Evolutionary conservation across 1,284 basidiomycete species (phyloP), one percentile per base, ranked within the genome.

Genomic region (Pyrrhoderma noxium): DNA sequence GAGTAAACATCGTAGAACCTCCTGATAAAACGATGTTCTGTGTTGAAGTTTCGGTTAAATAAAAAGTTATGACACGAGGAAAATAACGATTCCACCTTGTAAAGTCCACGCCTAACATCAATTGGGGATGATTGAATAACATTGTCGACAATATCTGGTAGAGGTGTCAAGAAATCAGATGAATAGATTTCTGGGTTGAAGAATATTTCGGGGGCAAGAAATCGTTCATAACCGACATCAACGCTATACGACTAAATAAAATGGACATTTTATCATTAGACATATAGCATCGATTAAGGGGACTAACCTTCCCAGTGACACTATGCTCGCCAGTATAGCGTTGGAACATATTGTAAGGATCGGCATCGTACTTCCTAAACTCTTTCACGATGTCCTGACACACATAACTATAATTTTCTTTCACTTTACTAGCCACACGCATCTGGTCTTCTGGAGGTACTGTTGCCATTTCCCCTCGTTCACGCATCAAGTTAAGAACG

Each of bases 331-430:
- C 94, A 36, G 96, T 86, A 64, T 85, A 98, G 57, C 93, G 78
- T 65, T 93, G 88, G 68, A 99, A 97, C 73, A 93, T 89, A 71
- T 95, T 97, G 72, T 89, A 88, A 2, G 95, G 96, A 64, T 99
- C 95, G 53, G 84, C 79, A 66, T 99, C 96, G 69, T 94, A 99
- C 70, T 98, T 97, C 63, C 93, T 82, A 69, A 99, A 97, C 74
- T 99, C 96, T 70, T 93, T 89, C 57, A 99, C 95, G 62, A 99
- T 98, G 67, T 99, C 96, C 67, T 98, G 94, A 67, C 96, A 99
- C 40, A 98, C 93, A 65, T 99, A 99, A 61, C 89, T 93, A 72
- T 94, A 97, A 65, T 94, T 91, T 72, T 99, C 96, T 73, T 99
- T 99, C 64, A 99, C 91, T 69, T 86, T 94, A 55, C 92, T 81